phyloP scores from a whole-genome alignment of 371 early-diverging fungal species.

The Mucor lusitanicus region DNA sequence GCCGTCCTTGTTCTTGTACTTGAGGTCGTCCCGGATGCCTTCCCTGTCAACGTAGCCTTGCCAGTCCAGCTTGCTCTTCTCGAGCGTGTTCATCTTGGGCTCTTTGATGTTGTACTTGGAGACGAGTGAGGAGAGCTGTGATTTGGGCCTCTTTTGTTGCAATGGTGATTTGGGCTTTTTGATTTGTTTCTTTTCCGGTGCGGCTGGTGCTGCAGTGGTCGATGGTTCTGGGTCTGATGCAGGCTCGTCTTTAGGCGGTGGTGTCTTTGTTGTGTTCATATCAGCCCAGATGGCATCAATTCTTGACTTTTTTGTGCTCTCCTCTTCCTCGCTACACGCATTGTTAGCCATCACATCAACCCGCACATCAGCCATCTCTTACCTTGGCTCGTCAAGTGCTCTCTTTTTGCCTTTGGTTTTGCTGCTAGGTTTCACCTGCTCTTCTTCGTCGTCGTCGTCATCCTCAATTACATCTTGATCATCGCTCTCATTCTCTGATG shows the following conservation, averaged over 20 bases:
- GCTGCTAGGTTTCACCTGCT: background rate
- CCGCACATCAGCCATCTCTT: background rate
- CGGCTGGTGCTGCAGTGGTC: background rate
- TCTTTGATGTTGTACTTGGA: conserved; percentile 67
- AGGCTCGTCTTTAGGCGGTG: background rate
- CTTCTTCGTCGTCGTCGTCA: conserved; percentile 11
- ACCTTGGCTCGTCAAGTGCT: background rate
- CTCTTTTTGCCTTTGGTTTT: background rate
- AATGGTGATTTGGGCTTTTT: background rate
- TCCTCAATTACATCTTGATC: conserved; percentile 5
- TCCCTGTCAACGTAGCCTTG: conserved; percentile 64
- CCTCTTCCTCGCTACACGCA: background rate
- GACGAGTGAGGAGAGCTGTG: conserved; percentile 54
- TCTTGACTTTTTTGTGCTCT: conserved; percentile 24
- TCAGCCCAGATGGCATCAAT: conserved; percentile 55
- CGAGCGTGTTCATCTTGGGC: conserved; percentile 70
- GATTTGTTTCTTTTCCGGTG: background rate
- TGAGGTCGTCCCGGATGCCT: conserved; percentile 67
- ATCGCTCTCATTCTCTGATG: conserved; percentile 12
- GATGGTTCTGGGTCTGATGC: background rate
- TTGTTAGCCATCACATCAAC: too few relatives aligned
- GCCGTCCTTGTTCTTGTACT: conserved; percentile 73
- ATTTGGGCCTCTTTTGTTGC: conserved; percentile 44
- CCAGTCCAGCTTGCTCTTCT: conserved; percentile 76
- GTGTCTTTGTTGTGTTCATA: conserved; percentile 20